Percentiles rank a stretch among this genome's conserved stretches.
phyloP scores from a whole-genome alignment of 2,329 filamentous ascomycete species.

The Colletotrichum sp. region DNA sequence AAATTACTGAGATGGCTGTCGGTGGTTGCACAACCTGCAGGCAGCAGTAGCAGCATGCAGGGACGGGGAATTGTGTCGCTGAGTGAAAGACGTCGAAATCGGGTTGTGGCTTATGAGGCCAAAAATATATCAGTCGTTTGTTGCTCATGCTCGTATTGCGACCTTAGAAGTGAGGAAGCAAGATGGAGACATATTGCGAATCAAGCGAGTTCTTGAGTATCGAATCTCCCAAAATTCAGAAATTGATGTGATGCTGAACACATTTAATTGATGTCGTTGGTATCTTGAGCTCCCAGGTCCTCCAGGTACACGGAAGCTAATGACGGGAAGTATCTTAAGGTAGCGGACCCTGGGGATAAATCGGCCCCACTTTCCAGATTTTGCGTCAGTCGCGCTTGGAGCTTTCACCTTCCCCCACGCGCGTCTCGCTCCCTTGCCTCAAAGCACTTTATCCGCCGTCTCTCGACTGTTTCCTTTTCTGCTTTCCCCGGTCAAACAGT shows the following conservation, averaged over 20 bases:
- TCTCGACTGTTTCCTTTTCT: neutral
- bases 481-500: neutral
- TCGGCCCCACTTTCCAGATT: conserved; percentile 17
- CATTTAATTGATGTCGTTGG: neutral
- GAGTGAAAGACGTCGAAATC: neutral
- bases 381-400: conserved; percentile 19
- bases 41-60: neutral
- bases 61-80: neutral
- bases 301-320: neutral
- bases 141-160: neutral
- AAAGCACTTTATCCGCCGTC: neutral
- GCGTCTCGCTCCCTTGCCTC: neutral
- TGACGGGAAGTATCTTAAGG: neutral
- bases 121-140: neutral
- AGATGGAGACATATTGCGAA: neutral
- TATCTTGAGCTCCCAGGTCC: neutral
- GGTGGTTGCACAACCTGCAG: neutral
- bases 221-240: fast-evolving
- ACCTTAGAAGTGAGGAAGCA: neutral
- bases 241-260: neutral
- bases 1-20: neutral
- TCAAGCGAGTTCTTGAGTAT: neutral
- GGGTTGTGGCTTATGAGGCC: neutral
- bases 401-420: conserved; percentile 4
- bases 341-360: neutral